Evolutionary conservation across 2,329 filamentous ascomycete genomes (phyloP).

Genomic region (Akanthomyces lecanii): DNA sequence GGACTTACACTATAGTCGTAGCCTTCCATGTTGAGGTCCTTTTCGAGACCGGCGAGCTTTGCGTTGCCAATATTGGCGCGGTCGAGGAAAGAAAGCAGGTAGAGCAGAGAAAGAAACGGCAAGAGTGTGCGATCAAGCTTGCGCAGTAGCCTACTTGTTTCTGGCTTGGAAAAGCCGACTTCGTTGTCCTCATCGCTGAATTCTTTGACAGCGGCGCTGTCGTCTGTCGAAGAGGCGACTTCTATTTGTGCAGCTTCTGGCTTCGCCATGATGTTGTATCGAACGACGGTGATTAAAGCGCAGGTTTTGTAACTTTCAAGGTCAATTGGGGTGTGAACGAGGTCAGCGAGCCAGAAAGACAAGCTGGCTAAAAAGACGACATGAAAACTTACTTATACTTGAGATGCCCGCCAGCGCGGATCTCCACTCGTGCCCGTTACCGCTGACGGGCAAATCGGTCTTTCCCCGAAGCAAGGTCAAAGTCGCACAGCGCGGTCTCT

Average conservation of each 20-base stretch:
- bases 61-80: constrained; percentile 51
- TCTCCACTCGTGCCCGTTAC: neutral
- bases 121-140: constrained; percentile 50
- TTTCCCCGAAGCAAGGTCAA: too few species aligned
- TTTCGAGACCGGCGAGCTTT: constrained; percentile 49
- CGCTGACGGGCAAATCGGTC: neutral
- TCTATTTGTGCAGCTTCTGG: neutral
- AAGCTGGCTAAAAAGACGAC: neutral
- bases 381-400: neutral
- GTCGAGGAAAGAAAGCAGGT: constrained; percentile 50
- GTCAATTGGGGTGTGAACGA: too few species aligned
- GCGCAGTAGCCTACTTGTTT: constrained; percentile 44
- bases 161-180: constrained; percentile 27
- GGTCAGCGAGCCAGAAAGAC: neutral
- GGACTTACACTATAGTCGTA: constrained; percentile 47
- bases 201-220: constrained; percentile 4
- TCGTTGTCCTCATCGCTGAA: constrained; percentile 10
- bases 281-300: too few species aligned
- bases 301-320: too few species aligned
- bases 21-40: constrained; percentile 26
- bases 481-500: neutral
- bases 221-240: constrained; percentile 4
- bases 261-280: neutral
- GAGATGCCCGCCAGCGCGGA: neutral
- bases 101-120: constrained; percentile 54